Evolutionary conservation across 225 moss, liverwort and hornwort species (phyloP).

Genomic region (Climacium dendroides): DNA sequence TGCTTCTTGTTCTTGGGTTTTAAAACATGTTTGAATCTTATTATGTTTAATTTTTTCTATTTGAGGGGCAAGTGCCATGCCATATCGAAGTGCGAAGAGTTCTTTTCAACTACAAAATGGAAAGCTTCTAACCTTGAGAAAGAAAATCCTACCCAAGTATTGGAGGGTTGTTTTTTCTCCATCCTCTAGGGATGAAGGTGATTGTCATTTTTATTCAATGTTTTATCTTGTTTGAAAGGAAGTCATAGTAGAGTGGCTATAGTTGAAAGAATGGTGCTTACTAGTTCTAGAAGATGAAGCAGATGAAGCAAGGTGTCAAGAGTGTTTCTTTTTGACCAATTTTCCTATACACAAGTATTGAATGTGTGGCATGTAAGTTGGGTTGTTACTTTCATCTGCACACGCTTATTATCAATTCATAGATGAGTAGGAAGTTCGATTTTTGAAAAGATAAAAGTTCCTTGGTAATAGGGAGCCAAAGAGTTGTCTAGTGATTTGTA

Average conservation of each 20-base stretch:
- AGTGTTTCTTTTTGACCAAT: background rate
- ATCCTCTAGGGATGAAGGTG: background rate
- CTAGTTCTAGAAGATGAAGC: background rate
- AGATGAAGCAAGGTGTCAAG: accelerated
- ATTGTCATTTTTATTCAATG: background rate
- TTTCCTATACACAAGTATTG: too few species aligned
- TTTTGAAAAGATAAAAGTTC: background rate
- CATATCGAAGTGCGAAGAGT: background rate
- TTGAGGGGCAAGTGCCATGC: accelerated
- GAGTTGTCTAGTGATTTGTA: too few species aligned
- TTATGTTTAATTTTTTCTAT: background rate
- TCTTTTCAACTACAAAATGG: background rate
- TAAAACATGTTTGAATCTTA: background rate
- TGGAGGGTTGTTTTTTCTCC: background rate
- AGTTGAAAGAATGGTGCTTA: background rate
- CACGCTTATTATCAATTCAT: background rate
- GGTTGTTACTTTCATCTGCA: background rate
- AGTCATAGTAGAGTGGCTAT: accelerated
- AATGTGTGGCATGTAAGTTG: background rate
- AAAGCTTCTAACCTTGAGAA: background rate
- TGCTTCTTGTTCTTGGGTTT: background rate
- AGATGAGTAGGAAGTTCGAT: background rate
- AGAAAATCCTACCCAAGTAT: too few species aligned
- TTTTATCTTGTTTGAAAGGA: background rate
- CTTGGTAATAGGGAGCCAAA: too few species aligned